A percentile compares a stretch with the other conserved stretches of the same genome.
Evolutionary conservation across 2,329 filamentous ascomycete genomes (phyloP).

Genomic region (Botrytis squamosa): DNA sequence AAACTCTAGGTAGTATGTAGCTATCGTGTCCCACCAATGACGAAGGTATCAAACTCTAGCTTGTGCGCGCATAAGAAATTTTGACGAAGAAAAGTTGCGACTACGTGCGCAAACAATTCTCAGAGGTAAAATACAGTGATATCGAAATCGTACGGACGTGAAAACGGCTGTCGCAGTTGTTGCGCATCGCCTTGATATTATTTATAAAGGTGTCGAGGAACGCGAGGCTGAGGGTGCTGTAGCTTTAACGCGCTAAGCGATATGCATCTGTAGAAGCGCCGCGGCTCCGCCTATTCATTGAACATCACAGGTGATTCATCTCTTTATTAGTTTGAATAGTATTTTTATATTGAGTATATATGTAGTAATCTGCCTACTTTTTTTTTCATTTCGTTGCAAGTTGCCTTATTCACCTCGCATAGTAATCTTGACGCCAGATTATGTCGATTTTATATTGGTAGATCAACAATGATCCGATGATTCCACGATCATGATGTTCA

Average conservation of each 20-base stretch:
- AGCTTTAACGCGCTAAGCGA: conserved; percentile 11
- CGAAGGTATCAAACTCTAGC: conserved; percentile 2
- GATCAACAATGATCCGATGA: no score
- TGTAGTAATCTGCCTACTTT: no score
- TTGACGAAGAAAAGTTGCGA: background rate
- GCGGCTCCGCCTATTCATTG: background rate
- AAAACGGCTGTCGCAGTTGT: background rate
- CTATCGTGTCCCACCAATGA: conserved; percentile 17
- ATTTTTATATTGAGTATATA: no score
- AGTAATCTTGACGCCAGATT: no score
- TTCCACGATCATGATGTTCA: no score
- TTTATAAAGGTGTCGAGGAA: background rate
- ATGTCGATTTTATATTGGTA: no score
- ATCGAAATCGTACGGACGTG: background rate
- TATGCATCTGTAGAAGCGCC: background rate
- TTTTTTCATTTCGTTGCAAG: no score
- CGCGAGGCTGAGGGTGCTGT: conserved; percentile 10
- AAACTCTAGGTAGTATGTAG: background rate
- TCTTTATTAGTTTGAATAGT: no score
- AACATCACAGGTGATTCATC: no score
- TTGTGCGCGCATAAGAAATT: conserved; percentile 3
- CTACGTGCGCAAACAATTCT: background rate
- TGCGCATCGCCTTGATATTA: conserved; percentile 2
- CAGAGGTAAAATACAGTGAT: background rate
- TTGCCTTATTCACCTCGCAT: no score